Evolutionary conservation across 768 basidiomycete species (phyloP), one percentile per base, ranked within the genome.

Genomic region (Amanita fuliginea): DNA sequence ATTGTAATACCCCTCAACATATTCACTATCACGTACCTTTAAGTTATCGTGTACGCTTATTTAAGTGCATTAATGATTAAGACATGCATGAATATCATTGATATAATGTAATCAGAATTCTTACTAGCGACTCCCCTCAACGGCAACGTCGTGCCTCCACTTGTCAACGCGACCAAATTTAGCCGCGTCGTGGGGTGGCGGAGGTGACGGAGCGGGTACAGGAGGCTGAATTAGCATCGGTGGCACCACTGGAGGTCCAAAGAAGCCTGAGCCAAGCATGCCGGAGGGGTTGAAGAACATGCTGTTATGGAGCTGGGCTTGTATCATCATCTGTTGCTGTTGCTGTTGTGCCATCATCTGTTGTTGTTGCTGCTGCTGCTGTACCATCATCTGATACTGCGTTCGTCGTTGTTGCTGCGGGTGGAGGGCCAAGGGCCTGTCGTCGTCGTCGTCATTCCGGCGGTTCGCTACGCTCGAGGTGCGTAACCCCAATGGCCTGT

Each of bases 331-430:
- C 59, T 78, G 76, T 49, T 80, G 44, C 19, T 45, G 78, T 53
- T 78, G 75, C 46, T 73, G 74, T 41, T 73, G 68, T 19, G 69
- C 68, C 59, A 76, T 59, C 63, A 81, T 71, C 48, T 76, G 76
- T 51, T 80, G 76, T 51, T 80, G 44, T 10, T 45, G 45, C 5
- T 46, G 78, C 54, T 78, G 75, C 42, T 73, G 74, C 41, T 73
- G 68, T 18, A 69, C 68, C 59, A 76, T 59, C 62, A 81, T 71
- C 47, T 76, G 76, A 53, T 80, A 80, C 51, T 79, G 77, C n/a
- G 83, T 80, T 53, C 77, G 76, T 48, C 84, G 79, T 56, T 88
- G 83, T 55, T 90, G 87, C 56, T 88, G 84, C 10, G 85, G 85
- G 59, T 86, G 85, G 52, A 83, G 65, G 2, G 75, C 86, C 21